Base-by-base conservation (phyloP, 2,329 filamentous ascomycete species). In the Calonectria honghensis region DNA sequence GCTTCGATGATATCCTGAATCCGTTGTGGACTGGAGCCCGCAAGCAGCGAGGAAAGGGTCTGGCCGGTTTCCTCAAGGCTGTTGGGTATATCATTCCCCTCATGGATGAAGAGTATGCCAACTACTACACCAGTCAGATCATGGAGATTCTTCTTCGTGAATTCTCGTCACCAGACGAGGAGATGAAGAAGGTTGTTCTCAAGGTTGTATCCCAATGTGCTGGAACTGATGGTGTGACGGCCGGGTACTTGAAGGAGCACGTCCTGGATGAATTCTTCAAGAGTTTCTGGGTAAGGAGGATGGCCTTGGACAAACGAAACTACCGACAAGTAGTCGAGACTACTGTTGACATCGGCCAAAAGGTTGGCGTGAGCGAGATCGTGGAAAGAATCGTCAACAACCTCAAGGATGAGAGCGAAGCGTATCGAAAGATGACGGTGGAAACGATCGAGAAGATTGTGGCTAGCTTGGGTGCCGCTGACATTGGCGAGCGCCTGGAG, bases 31-130 rank as follows among this genome's bases (percentile, higher is more conserved):
- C 95, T 7, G 97, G 97, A 73, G 96, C 96, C 35, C 92, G 96
- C 77, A 98, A 98, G 87, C 97, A 99, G 86, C 93, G 97, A 82
- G 97, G 97, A 76, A 99, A 99, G 85, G 96, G 96, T 80, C 90
- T 99, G 57, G 96, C 97, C 31, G 96, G 96, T 18, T 99, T 98
- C 86, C 89, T 99, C 75, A 99, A 99, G 87, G 97, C 97, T 61
- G 96, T 99, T 54, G 97, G 97, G 32, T 98, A 97, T 84, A 98
- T 99, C 82, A 98, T 99, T 76, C 97, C 97, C 6, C 91, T 99
- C 68, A 99, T 99, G 97, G 97, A 99, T 87, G 97, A 99, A 86
- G 97, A 99, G 83, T 98, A 98, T 84, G 96, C 97, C 86, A 98
- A 98, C 84, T 99, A 99, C 87, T 99, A 99, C 83, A 98, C 97